A percentile compares a stretch with the other conserved stretches of the same genome.
phyloP scores from a whole-genome alignment of 805 yeast genomes.

The Wickerhamiella musiphila region DNA sequence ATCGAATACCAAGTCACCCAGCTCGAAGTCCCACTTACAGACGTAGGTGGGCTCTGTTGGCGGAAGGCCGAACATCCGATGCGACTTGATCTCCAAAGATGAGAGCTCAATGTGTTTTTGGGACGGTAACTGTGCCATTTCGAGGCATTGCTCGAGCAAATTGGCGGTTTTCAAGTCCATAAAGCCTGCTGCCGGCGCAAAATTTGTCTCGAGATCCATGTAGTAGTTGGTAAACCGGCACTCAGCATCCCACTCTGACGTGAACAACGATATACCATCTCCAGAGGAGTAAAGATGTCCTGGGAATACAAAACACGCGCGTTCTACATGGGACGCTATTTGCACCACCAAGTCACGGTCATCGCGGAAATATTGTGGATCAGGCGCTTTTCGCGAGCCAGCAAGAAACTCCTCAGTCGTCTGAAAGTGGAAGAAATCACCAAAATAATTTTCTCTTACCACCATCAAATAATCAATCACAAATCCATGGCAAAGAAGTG shows the following conservation, averaged over 20 bases:
- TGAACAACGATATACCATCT: slow-evolving; percentile 42
- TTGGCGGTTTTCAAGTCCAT: slow-evolving; percentile 6
- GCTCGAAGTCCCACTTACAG: slow-evolving; percentile 75
- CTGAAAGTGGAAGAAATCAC: slow-evolving; percentile 64
- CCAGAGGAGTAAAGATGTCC: slow-evolving; percentile 46
- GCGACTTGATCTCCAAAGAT: slow-evolving; percentile 56
- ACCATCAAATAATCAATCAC: slow-evolving; percentile 57
- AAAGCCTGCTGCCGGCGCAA: slow-evolving; percentile 36
- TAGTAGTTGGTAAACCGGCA: slow-evolving; percentile 79
- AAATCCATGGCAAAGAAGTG: slow-evolving; percentile 63
- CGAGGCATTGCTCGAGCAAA: slow-evolving; percentile 8
- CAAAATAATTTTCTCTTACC: slow-evolving; percentile 77
- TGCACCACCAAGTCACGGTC: slow-evolving; percentile 64
- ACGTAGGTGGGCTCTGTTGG: slow-evolving; percentile 76
- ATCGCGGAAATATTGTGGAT: slow-evolving; percentile 6
- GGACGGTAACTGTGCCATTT: slow-evolving; percentile 6
- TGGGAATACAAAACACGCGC: slow-evolving; percentile 62
- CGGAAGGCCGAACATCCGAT: slow-evolving; percentile 83
- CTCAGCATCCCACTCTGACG: slow-evolving; percentile 56
- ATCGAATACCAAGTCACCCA: slow-evolving; percentile 40
- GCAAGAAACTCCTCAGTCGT: slow-evolving; percentile 69
- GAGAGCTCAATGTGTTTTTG: slow-evolving; percentile 5
- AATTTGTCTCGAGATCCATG: slow-evolving; percentile 68
- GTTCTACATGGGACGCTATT: slow-evolving; percentile 49
- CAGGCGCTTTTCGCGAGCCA: slow-evolving; percentile 6